phyloP scores from a whole-genome alignment of 306 rosid species.

The Carpinus fangiana region DNA sequence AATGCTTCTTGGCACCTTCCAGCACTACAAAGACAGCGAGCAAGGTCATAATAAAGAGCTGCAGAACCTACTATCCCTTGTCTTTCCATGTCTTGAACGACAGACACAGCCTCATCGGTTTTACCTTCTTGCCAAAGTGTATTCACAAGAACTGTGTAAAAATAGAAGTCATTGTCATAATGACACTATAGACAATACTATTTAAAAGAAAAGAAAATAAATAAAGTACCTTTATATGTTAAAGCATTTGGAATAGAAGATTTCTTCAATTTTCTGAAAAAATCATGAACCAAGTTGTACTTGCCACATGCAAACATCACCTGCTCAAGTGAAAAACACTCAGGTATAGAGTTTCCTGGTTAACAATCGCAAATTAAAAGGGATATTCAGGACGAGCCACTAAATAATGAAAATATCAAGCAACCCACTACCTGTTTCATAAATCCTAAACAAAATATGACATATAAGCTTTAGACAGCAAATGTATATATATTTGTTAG shows the following conservation, averaged over 20 bases:
- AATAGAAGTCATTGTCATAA: slow-evolving; percentile 37
- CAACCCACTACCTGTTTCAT: background rate
- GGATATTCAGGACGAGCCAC: background rate
- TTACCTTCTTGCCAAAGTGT: slow-evolving; percentile 86
- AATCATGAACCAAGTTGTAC: slow-evolving; percentile 90
- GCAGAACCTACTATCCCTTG: slow-evolving; percentile 96
- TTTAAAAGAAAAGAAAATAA: slow-evolving; percentile 25
- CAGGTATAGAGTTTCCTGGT: slow-evolving; percentile 18
- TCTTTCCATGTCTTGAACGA: slow-evolving; percentile 79
- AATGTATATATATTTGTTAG: background rate
- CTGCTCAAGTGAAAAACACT: slow-evolving; percentile 47
- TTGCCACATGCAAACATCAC: slow-evolving; percentile 92
- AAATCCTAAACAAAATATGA: background rate
- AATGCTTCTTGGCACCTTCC: slow-evolving; percentile 90
- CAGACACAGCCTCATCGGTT: slow-evolving; percentile 67
- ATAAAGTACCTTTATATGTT: slow-evolving; percentile 78
- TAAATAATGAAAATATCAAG: background rate
- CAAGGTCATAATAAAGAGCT: slow-evolving; percentile 88
- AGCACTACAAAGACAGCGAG: slow-evolving; percentile 90
- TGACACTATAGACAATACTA: slow-evolving; percentile 14
- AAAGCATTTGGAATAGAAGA: slow-evolving; percentile 77
- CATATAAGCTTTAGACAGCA: background rate
- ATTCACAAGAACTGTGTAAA: slow-evolving; percentile 70
- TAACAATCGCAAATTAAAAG: background rate
- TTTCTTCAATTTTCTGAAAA: slow-evolving; percentile 82